Conservation (phyloP, 495 filamentous ascomycete species). For the Ramalina peruviana region DNA sequence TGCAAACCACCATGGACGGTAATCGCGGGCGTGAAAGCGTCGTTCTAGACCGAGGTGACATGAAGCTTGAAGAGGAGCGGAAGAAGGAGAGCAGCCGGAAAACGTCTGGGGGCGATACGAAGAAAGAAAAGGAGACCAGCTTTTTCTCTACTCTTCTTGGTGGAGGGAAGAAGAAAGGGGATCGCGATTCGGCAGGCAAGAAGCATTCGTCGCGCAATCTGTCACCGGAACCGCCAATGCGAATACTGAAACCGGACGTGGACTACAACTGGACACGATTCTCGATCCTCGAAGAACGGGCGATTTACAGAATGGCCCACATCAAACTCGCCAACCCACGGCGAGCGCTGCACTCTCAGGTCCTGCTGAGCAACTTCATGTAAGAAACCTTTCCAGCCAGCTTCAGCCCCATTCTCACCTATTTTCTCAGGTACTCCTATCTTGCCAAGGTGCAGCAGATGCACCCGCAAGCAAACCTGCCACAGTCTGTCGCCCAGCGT, state of each 20-base stretch:
- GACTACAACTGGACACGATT: slow-evolving; percentile 96
- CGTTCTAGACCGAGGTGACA: slow-evolving; percentile 65
- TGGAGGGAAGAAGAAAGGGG: slow-evolving; percentile 57
- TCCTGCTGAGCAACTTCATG: slow-evolving; percentile 98
- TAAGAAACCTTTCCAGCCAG: slow-evolving; percentile 20
- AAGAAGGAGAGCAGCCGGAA: slow-evolving; percentile 69
- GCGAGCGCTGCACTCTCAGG: slow-evolving; percentile 83
- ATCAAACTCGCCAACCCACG: slow-evolving; percentile 97
- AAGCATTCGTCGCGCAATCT: slow-evolving; percentile 63
- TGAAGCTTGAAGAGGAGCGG: slow-evolving; percentile 64
- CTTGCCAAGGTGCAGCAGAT: slow-evolving; percentile 97
- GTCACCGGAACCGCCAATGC: slow-evolving; percentile 66
- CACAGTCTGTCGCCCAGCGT: slow-evolving; percentile 39
- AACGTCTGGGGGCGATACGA: slow-evolving; percentile 49
- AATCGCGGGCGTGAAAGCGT: slow-evolving; percentile 68
- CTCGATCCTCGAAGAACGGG: slow-evolving; percentile 86
- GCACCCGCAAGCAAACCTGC: slow-evolving; percentile 81
- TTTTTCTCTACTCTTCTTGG: slow-evolving; percentile 86
- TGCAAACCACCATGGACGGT: slow-evolving; percentile 67
- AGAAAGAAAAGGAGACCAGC: slow-evolving; percentile 75
- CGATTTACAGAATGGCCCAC: slow-evolving; percentile 97
- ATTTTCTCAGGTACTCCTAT: slow-evolving; percentile 50
- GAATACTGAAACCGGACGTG: slow-evolving; percentile 63
- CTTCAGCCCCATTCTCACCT: too few relatives aligned
- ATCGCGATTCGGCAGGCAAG: slow-evolving; percentile 28